A percentile compares a stretch with the other conserved stretches of the same genome.
Conservation (phyloP, 2,329 filamentous ascomycete species). For the Ambrosiella beaveri region DNA sequence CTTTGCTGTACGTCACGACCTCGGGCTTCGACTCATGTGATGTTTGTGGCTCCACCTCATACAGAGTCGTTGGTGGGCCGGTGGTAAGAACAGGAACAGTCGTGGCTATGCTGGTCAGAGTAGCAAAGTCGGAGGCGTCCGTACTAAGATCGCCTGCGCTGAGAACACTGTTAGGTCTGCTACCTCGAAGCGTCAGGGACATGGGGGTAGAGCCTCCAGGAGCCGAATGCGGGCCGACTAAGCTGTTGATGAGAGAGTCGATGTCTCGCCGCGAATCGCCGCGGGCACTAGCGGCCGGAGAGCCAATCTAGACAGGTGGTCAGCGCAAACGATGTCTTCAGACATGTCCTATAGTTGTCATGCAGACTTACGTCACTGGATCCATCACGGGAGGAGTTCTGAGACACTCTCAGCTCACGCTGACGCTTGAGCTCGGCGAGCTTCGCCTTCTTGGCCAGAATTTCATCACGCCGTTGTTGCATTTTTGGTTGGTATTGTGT, state of each 20-base stretch:
- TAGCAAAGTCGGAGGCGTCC: conserved; percentile 45
- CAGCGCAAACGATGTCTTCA: background rate
- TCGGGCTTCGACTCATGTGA: conserved; percentile 50
- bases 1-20: conserved; percentile 92
- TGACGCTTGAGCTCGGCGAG: conserved; percentile 91
- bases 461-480: conserved; percentile 84
- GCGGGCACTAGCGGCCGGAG: conserved; percentile 24
- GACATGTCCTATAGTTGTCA: background rate
- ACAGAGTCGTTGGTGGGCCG: conserved; percentile 56
- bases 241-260: conserved; percentile 67
- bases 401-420: conserved; percentile 64
- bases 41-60: conserved; percentile 50
- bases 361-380: conserved; percentile 45
- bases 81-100: conserved; percentile 56
- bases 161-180: conserved; percentile 71
- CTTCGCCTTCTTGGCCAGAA: conserved; percentile 89
- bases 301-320: conserved; percentile 12
- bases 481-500: conserved; percentile 1
- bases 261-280: conserved; percentile 57
- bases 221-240: conserved; percentile 56
- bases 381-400: conserved; percentile 51
- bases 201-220: conserved; percentile 31
- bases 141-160: conserved; percentile 68
- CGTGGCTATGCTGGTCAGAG: conserved; percentile 26
- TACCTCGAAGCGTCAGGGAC: conserved; percentile 52